Evolutionary conservation across 2,329 filamentous ascomycete species (phyloP), one percentile per base, ranked within the genome.

Genomic region (Huntiella savannae): DNA sequence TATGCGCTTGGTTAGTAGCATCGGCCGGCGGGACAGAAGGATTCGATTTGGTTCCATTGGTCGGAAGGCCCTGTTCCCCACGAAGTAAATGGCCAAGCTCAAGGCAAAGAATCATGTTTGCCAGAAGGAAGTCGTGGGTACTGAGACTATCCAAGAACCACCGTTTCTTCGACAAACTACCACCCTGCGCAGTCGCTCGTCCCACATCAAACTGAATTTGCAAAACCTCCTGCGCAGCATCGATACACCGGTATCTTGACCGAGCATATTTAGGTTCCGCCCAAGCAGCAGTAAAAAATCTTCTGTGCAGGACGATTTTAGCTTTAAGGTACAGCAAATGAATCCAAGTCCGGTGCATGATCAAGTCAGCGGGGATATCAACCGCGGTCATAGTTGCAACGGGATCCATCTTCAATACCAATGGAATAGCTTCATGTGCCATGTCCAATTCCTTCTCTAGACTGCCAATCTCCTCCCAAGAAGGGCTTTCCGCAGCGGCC

Each of bases 291-390:
- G 53, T 53, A 15, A 60, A 51, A 42, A 57, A 60, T 13, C 52
- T 51, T 0, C 69, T 60, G 54, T 72, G 68, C 12, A 73, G 58
- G 17, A 72, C 61, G 50, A 68, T 71, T 5, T 69, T 56, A 12
- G 61, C 63, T 52, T 68, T 70, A 45, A 63, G 60, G 51, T 64
- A 68, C 59, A 66, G 63, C 49, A 68, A 54, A 55, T 69, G 64
- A 43, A 69, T 58, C 56, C 68, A 65, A 13, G 68, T 56, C 12
- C 67, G 62, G 50, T 69, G 63, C 59, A 70, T 64, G 43, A 69
- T 65, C 48, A 64, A 63, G 51, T 63, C 57, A 15, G 61, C 62
- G 28, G 62, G 57, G 39, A 69, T 63, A 3, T 61, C 61, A n/a
- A 16, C 15, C 5, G 13, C 11, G 48, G 65, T 66, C 17, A 63